Evolutionary conservation across 1,284 basidiomycete genomes (phyloP), one percentile per base, ranked within the genome.

Genomic region (Fomitopsis pinicola): DNA sequence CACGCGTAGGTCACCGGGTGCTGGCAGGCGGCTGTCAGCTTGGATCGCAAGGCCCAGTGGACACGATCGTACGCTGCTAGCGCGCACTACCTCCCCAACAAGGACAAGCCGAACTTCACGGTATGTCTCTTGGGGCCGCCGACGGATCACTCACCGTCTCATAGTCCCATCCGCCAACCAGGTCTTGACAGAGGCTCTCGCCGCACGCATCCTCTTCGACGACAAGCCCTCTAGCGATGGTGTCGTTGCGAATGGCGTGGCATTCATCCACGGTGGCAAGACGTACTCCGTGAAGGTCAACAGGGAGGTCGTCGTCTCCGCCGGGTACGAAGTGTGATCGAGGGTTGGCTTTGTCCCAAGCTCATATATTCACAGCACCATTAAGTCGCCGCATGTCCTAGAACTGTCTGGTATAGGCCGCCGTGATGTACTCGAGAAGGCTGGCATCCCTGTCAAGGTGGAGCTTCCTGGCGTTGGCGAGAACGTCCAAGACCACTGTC

Each of bases 401-500:
- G 76, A 79, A 65, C 72, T 78, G 12, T 77, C 75, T 14, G 78
- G 78, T 60, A 74, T 75, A 60, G 75, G 76, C 14, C 65, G 67
- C 57, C 63, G 65, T 52, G 60, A 60, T 15, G 61, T 76, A 5
- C 65, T 78, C 9, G 38, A 66, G 59, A 68, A 67, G 53, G 68
- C 70, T 30, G 73, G 72, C 36, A 70, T 74, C 30, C 64, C 63
- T 0, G 42, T 69, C 5, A 66, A 70, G 19, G 44, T 66, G 10
- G 69, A 68, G 26, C 69, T 72, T 7, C 68, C 69, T 26, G 69
- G 68, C 53, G 72, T 73, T 44, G 75, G 76, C 53, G 72, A 74
- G 66, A 76, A 76, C 62, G 58, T 77, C 33, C 76, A 77, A 66
- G 77, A 78, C 57, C 76, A 78, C 14, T 22, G 38, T 17, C 36